Evolutionary conservation across 345 rosid genomes (phyloP), one percentile per base, ranked within the genome.

Genomic region (Geranium rotundifolium): DNA sequence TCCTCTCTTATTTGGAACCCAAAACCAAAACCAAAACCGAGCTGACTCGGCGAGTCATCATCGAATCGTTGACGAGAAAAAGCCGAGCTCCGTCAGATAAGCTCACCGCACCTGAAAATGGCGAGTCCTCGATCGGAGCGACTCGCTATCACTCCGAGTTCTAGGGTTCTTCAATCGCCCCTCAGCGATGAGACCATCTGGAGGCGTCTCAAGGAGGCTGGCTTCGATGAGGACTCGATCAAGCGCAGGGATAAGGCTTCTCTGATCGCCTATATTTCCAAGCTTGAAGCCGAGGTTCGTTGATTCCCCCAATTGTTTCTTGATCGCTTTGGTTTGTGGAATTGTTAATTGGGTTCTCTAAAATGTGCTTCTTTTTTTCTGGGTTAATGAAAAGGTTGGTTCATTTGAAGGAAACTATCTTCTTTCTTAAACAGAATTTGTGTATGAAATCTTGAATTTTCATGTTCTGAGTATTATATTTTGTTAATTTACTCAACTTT

Each of bases 191-290:
- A 84, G 17, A 67, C 80, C 55, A 69, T 85, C 74, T 85, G 95
- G 96, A 85, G 68, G 69, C 85, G 95, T 7, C 92, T 91, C 62
- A 86, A 76, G 71, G 98, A 89, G 13, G 89, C 95, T 34, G 98
- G 98, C 12, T 83, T 91, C 64, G 92, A 91, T 62, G 98, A 89
- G 71, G 89, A 84, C 55, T 82, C 95, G 4, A 80, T 91, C 69
- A 89, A 85, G 72, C 73, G 79, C 52, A 76, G 95, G 34, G 98
- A 91, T 74, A 91, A 91, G 71, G 95, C 95, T 5, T 85, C 98
- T 29, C 76, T 91, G 17, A 81, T 91, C 18, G 84, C 89, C 1
- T 91, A 89, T 63, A 91, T 91, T 56, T 89, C 95, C 14, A 86
- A 86, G 67, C 89, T 91, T 2, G 98, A 91, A 82, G 70, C 96